Evolutionary conservation across 805 yeast genomes (phyloP).

Genomic region (Wickerhamiella parazyma): DNA sequence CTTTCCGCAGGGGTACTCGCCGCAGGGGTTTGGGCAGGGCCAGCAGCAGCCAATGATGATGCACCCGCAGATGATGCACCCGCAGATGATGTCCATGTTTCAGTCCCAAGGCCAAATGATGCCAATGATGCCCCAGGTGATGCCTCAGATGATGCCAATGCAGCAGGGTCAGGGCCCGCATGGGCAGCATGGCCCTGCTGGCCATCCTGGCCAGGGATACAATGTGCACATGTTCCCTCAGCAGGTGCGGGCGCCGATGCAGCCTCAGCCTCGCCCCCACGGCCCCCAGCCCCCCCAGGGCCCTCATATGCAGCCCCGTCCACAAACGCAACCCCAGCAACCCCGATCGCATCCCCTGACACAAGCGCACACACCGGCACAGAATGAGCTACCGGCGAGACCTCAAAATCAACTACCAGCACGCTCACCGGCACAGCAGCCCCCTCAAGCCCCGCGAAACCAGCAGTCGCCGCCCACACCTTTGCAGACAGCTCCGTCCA

Average conservation of each 20-base stretch:
- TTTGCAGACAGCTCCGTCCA: no score
- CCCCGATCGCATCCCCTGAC: no score
- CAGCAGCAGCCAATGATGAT: not conserved
- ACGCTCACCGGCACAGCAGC: no score
- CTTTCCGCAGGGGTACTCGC: not conserved
- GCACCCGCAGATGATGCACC: not conserved
- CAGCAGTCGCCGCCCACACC: not conserved
- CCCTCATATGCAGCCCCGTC: not conserved
- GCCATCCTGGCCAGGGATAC: no score
- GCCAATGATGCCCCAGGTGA: not conserved
- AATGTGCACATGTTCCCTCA: no score
- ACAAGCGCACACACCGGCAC: no score
- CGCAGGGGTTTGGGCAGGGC: not conserved
- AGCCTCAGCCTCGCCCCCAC: no score
- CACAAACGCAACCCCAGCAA: no score
- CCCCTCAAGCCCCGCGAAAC: no score
- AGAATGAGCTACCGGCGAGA: no score
- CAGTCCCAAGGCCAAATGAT: not conserved
- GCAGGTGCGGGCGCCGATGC: not conserved
- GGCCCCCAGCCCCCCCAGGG: not conserved
- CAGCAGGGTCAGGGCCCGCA: not conserved
- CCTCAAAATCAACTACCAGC: no score
- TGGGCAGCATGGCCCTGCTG: not conserved
- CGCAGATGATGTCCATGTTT: not conserved
- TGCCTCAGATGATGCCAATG: not conserved